phyloP scores from a whole-genome alignment of 164 flowering plant species.

The Vitis rupestris region DNA sequence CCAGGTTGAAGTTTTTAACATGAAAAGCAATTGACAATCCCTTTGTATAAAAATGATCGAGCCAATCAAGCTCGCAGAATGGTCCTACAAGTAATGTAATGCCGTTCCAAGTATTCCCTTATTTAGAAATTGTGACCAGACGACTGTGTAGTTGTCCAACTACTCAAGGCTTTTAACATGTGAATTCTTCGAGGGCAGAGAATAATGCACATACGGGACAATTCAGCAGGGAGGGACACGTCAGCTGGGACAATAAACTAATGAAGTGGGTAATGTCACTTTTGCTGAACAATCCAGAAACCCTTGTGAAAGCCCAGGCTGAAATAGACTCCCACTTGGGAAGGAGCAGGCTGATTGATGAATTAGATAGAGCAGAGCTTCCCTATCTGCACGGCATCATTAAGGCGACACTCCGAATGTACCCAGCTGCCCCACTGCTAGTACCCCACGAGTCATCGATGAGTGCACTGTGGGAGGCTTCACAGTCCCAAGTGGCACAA shows the following conservation, averaged over 20 bases:
- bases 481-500: conserved; percentile 25
- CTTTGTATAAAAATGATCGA: no score
- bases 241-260: conserved; percentile 16
- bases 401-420: conserved; percentile 26
- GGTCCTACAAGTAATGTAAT: no score
- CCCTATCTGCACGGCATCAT: conserved; percentile 26
- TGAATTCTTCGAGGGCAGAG: no score
- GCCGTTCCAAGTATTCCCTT: no score
- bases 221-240: conserved; percentile 19
- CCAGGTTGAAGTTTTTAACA: no score
- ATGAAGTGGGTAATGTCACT: conserved; percentile 20
- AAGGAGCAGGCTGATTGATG: conserved; percentile 13
- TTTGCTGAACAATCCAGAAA: conserved; percentile 13
- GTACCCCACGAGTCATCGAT: conserved; percentile 25
- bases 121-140: no score
- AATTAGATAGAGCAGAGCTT: conserved; percentile 27
- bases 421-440: conserved; percentile 24
- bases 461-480: conserved; percentile 28
- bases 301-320: conserved; percentile 6
- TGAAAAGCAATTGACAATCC: no score
- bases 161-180: no score
- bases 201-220: neutral
- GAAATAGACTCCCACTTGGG: conserved; percentile 19
- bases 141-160: no score
- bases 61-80: no score